Percentiles rank a stretch among this genome's conserved stretches.
Evolutionary conservation across 306 rosid genomes (phyloP).

Genomic region (Dryas alaskensis): DNA sequence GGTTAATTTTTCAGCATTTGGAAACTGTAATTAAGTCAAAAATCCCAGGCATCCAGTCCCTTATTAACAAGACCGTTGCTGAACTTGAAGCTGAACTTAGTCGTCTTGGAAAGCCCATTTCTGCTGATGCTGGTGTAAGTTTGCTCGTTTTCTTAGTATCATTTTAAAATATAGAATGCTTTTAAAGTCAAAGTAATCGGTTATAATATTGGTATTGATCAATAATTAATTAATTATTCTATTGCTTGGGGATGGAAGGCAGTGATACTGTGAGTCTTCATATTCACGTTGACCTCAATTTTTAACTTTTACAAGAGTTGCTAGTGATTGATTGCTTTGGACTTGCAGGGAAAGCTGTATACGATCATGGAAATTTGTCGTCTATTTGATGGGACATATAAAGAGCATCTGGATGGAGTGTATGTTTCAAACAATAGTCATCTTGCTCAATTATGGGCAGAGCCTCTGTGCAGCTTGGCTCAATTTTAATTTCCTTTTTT

Average conservation of each 20-base stretch:
- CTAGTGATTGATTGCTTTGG: conserved; percentile 21
- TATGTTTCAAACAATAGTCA: conserved; percentile 38
- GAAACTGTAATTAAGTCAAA: conserved; percentile 96
- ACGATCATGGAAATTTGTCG: conserved; percentile 94
- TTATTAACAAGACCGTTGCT: conserved; percentile 72
- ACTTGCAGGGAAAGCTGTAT: conserved; percentile 82
- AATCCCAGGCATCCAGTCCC: conserved; percentile 91
- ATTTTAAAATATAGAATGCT: not conserved
- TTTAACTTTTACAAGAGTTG: conserved; percentile 14
- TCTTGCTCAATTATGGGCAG: conserved; percentile 10
- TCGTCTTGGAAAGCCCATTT: conserved; percentile 87
- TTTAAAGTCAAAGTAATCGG: not conserved
- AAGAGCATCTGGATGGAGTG: conserved; percentile 98
- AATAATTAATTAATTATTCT: not conserved
- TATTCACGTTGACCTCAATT: not conserved
- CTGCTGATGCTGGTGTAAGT: conserved; percentile 89
- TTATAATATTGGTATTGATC: not conserved
- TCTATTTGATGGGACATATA: conserved; percentile 74
- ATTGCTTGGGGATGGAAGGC: not conserved
- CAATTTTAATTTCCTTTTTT: conserved; percentile 1
- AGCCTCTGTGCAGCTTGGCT: conserved; percentile 20
- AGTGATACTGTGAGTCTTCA: not conserved
- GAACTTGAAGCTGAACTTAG: conserved; percentile 89
- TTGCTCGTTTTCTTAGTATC: conserved; percentile 17
- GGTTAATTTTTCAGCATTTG: conserved; percentile 56